Evolutionary conservation across 352 stramenopile species (phyloP).

Genomic region (Globisporangium canariense): DNA sequence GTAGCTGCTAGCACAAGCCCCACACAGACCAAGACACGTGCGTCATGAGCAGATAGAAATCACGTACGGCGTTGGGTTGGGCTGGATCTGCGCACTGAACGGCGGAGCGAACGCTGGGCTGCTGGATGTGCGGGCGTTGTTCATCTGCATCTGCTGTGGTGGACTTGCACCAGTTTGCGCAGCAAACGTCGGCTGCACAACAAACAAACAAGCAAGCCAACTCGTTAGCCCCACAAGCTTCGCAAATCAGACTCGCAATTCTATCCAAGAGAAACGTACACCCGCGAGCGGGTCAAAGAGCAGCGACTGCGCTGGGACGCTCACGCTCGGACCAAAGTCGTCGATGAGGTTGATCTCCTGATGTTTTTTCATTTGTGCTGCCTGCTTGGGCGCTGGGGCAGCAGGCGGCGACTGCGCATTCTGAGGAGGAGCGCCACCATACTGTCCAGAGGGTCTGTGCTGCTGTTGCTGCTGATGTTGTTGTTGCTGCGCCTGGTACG

Average conservation of each 20-base stretch:
- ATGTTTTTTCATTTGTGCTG: slow-evolving; percentile 31
- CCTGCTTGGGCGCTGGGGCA: background rate
- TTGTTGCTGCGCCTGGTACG: slow-evolving; percentile 4
- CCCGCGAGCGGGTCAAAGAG: slow-evolving; percentile 71
- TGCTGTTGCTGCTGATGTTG: slow-evolving; percentile 20
- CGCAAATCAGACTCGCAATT: background rate
- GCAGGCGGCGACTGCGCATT: background rate
- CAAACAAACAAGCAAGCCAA: background rate
- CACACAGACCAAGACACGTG: background rate
- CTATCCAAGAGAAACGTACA: slow-evolving; percentile 27
- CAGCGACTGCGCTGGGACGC: slow-evolving; percentile 57
- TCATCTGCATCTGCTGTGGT: slow-evolving; percentile 12
- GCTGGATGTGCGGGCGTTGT: slow-evolving; percentile 22
- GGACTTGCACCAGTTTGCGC: slow-evolving; percentile 14
- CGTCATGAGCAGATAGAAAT: background rate
- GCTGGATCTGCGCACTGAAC: slow-evolving; percentile 8
- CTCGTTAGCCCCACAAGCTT: background rate
- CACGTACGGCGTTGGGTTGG: slow-evolving; percentile 4
- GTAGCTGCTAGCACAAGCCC: no score
- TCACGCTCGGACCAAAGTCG: slow-evolving; percentile 60
- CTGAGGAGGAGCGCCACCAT: background rate
- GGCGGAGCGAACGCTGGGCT: slow-evolving; percentile 24
- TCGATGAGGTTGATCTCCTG: slow-evolving; percentile 78
- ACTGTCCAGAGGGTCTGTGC: slow-evolving; percentile 1
- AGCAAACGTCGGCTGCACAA: slow-evolving; percentile 26